These are phyloP conservation scores for Pyrus hybrid DNA, from an alignment of 331 rosid genomes.

Conservation along the genomic window DNA sequence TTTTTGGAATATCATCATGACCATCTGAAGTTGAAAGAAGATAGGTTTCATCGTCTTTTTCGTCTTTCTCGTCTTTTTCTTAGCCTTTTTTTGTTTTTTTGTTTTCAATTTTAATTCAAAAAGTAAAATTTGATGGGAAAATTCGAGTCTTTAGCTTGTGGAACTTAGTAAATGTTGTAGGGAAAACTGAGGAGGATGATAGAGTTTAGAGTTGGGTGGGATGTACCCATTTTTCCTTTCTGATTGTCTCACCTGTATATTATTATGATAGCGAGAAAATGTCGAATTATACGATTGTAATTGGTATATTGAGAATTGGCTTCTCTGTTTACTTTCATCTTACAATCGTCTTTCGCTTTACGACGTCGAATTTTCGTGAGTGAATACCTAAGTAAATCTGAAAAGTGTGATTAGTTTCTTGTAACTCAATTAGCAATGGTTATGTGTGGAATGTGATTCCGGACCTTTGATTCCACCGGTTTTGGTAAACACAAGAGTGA, in stretches of 20 bases:
- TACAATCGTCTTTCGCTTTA: too few species aligned
- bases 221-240: slow-evolving; percentile 45
- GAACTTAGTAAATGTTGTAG: too few species aligned
- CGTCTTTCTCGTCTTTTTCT: background rate
- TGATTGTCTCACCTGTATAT: slow-evolving; percentile 62
- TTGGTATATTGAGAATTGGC: slow-evolving; percentile 27
- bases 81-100: background rate
- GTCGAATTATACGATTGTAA: slow-evolving; percentile 39
- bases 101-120: slow-evolving; percentile 4
- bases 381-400: too few species aligned
- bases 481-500: too few species aligned
- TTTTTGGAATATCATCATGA: slow-evolving; percentile 24
- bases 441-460: too few species aligned
- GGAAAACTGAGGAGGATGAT: slow-evolving; percentile 2
- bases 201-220: slow-evolving; percentile 51
- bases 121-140: slow-evolving; percentile 14
- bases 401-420: too few species aligned
- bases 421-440: too few species aligned
- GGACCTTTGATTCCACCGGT: too few species aligned
- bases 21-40: slow-evolving; percentile 39
- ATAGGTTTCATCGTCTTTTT: slow-evolving; percentile 1
- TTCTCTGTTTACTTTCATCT: background rate
- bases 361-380: too few species aligned
- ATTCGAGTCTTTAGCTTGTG: background rate
- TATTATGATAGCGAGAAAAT: slow-evolving; percentile 37